Base-by-base conservation (phyloP, 2,329 filamentous ascomycete genomes). In the Clarireedia hainanense region DNA sequence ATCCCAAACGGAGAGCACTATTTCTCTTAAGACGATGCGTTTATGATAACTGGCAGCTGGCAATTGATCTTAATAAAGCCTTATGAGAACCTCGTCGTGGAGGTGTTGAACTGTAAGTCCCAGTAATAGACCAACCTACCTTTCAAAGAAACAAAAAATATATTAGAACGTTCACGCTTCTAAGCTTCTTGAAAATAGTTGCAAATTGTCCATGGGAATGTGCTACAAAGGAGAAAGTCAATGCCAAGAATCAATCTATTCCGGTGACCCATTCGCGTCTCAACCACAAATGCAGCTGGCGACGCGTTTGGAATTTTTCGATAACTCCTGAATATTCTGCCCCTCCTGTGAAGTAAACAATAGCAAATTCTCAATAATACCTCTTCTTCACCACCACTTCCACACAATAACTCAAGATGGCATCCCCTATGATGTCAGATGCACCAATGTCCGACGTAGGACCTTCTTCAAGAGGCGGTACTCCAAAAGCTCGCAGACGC, bases 401-500 rank as follows among this genome's bases (percentile, higher is more conserved):
- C 50, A 23, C 40, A 14, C 46, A 26, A 39, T 14, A 47, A 17
- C n/a, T 23, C 15, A 62, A 50, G 52, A 69, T 69, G 67, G 61
- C 67, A 55, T 66, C 65, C 45, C 65, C 66, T 23, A 67, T 68
- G 61, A 67, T 67, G 64, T 68, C 67, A 23, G 67, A 68, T 57
- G 63, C 60, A 30, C 52, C 60, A 14, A 60, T 59, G 17, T 40
- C 39, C 17, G 39, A 40, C 17, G 39, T 40, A 7, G 15, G 57
- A 37, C 50, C 57, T 37, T 60, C 63, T 34, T 67, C 62, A 48
- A 61, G 61, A 58, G 47, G 43, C 47, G 62, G 58, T 37, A 69
- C 67, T 39, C 67, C 67, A 6, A 59, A 56, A 55, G 57, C 60
- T 34, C 59, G 60, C 42, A 55, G 47, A 34, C 59, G 57, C 36